These are phyloP conservation scores for Hypoxylon intermedium DNA, from an alignment of 495 filamentous ascomycete species.

Conservation along the genomic window DNA sequence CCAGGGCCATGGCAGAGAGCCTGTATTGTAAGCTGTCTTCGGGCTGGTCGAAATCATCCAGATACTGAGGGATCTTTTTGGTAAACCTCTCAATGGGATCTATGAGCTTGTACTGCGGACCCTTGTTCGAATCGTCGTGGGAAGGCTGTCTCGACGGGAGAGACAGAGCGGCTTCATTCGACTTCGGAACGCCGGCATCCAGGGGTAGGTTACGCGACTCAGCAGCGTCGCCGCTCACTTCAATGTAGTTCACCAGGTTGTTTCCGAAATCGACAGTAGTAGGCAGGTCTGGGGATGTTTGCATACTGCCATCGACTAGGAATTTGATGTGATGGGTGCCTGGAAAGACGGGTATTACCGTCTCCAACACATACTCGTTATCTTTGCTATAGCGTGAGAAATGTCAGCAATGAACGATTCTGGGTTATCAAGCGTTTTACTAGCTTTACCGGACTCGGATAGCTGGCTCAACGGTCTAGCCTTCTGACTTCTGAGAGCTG, in stretches of 20 bases:
- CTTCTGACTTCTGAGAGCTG: conserved; percentile 15
- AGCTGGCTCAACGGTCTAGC: background rate
- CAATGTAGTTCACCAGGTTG: conserved; percentile 96
- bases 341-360: conserved; percentile 80
- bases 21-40: conserved; percentile 76
- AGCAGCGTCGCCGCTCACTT: conserved; percentile 81
- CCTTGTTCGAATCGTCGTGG: conserved; percentile 50
- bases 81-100: conserved; percentile 60
- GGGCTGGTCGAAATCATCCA: conserved; percentile 82
- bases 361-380: conserved; percentile 67
- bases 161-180: conserved; percentile 37
- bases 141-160: conserved; percentile 46
- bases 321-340: conserved; percentile 98
- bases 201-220: conserved; percentile 36
- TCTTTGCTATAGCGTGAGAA: conserved; percentile 51
- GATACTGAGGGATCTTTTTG: conserved; percentile 77
- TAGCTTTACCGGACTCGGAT: background rate
- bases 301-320: conserved; percentile 92
- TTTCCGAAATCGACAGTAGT: conserved; percentile 97
- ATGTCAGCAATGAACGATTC: conserved; percentile 17
- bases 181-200: conserved; percentile 38
- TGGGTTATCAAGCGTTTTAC: background rate
- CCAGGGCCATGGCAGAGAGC: conserved; percentile 70
- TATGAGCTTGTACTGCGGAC: conserved; percentile 50
- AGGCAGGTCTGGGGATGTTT: conserved; percentile 81